Evolutionary conservation across 805 yeast genomes (phyloP), one percentile per base, ranked within the genome.

Genomic region (Myxozyma nipponensis): DNA sequence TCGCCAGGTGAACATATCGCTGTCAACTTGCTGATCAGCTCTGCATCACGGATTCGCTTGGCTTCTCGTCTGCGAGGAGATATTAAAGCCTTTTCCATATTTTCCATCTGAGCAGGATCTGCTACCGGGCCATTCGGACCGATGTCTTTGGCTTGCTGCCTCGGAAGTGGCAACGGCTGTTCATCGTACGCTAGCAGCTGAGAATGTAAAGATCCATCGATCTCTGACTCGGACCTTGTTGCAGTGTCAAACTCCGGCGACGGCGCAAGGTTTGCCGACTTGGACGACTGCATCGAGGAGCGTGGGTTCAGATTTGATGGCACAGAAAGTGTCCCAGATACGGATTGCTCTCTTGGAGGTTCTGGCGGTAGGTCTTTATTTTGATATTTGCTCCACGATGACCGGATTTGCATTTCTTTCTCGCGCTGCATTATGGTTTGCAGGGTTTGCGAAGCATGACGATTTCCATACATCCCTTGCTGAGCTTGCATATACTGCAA

Each of bases 1-100:
- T 93, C 95, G 39, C 79, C 77, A 61, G 77, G 80, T 57, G 83
- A 81, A 7, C 93, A 96, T 28, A 90, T 96, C 2, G 87, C 79
- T 52, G 83, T 78, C 58, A 93, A 73, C 62, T 84, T 86, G 36
- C 84, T 81, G 77, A 91, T 78, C 22, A 88, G 77, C 70, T 91
- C 96, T 41, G 86, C 81, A 61, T 91, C 96, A n/a, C 48, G 52
- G 50, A 42, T 77, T 55, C 79, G 82, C 65, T 87, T 83, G 46
- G 86, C 86, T 63, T 87, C 96, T 43, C 91, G 79, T 61, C 86
- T 84, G 64, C 81, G 77, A 57, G 80, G 45, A 15, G 54, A 37
- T 3, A 46, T 43, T 4, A 54, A 42, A 10, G 57, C 45, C 15
- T 46, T 38, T 13, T 53, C 57, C 17, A 38, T 18, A 30, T 42